Base-by-base conservation (phyloP, 345 rosid genomes). In the Litchi chinensis region DNA sequence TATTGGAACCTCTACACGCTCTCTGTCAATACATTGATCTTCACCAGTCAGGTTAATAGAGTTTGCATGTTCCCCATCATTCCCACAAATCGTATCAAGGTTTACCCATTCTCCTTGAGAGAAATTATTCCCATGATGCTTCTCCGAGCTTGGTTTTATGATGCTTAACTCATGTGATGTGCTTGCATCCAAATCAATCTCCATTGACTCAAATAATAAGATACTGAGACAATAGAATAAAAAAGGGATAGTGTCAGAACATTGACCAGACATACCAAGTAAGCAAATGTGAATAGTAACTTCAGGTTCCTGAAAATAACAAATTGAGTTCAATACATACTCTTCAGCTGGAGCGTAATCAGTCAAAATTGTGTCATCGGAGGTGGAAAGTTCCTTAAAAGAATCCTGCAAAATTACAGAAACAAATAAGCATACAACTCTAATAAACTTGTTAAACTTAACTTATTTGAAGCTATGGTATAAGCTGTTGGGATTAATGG, bases 281-380 rank as follows among this genome's bases (percentile, higher is more conserved):
- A 15, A 37, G 22, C 63, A 67, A 73, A 48, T 65, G 50, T 39
- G 28, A 19, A 16, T 8, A 65, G 39, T 5, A 39, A 13, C 41
- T 12, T 15, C 52, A 32, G 18, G 62, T 19, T 21, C 57, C 56
- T 62, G 52, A 69, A 44, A 68, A 62, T 72, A 68, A 77, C 70
- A 46, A 68, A 21, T 8, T 2, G 54, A 63, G 48, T 77, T 62
- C 56, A 43, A 10, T 71, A 59, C 90, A 72, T 89, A 91, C 94
- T 84, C 82, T 75, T 82, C 87, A 56, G 63, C 63, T 44, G 75
- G 70, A 79, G 37, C 3, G 52, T 64, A 26, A 75, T 65, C 81
- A 28, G 68, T 46, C 18, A 83, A 71, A 81, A 69, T 76, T 43
- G 73, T 62, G 59, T 79, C 88, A 64, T 71, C 70, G 18, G 64